These are phyloP conservation scores for Sphagnum fallax DNA, from an alignment of 228 moss, liverwort and hornwort species.

Conservation along the genomic window DNA sequence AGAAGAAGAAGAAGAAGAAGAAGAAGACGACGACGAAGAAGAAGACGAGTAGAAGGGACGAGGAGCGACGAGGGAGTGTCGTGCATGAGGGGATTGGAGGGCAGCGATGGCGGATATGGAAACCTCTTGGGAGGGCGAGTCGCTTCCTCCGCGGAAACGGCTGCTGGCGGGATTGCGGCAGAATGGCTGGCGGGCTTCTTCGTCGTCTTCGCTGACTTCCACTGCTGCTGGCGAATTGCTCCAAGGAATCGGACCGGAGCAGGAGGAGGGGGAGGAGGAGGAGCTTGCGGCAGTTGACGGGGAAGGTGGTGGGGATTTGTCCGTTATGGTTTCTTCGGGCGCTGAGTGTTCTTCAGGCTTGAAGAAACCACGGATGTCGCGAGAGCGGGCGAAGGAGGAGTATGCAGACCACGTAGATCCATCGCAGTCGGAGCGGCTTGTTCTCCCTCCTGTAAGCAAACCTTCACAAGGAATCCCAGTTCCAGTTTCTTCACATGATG, in stretches of 20 bases:
- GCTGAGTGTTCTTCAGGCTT: slow-evolving; percentile 60
- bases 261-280: too few relatives aligned
- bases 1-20: too few relatives aligned
- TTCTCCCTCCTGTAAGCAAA: slow-evolving; percentile 17
- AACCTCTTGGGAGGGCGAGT: slow-evolving; percentile 49
- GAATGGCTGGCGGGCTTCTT: slow-evolving; percentile 23
- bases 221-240: too few relatives aligned
- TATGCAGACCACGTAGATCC: slow-evolving; percentile 36
- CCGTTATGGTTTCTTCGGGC: slow-evolving; percentile 21
- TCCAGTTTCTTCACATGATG: slow-evolving; percentile 51
- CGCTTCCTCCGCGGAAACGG: slow-evolving; percentile 50
- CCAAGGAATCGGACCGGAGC: too few relatives aligned
- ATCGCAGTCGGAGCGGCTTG: slow-evolving; percentile 12
- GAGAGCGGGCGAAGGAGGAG: slow-evolving; percentile 47
- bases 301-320: slow-evolving; percentile 24
- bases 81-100: too few relatives aligned
- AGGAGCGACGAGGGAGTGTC: too few relatives aligned
- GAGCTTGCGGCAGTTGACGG: too few relatives aligned
- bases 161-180: slow-evolving; percentile 54
- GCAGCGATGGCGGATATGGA: slow-evolving; percentile 36
- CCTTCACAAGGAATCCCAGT: slow-evolving; percentile 8
- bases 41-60: too few relatives aligned
- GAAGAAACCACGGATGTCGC: slow-evolving; percentile 74
- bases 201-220: too few relatives aligned
- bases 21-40: too few relatives aligned